A percentile compares a stretch with the other conserved stretches of the same genome.
These are phyloP conservation scores for Fagopyrum esculentum DNA, from an alignment of 148 eudicot species.

Conservation along the genomic window DNA sequence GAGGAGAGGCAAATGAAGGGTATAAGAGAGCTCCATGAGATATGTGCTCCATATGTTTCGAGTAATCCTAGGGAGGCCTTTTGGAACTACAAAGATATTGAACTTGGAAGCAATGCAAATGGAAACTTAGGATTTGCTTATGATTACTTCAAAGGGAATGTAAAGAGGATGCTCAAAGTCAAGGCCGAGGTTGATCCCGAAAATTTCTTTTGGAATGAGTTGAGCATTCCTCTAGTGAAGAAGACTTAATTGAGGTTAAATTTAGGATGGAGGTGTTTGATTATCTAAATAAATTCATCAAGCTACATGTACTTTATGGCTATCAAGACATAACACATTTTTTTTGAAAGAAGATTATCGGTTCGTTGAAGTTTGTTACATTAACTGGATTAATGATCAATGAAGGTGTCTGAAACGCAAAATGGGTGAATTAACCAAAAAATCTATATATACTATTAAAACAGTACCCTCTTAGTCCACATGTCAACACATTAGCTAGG, in stretches of 20 bases:
- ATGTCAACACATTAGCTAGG: no score
- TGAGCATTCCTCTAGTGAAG: conserved; percentile 26
- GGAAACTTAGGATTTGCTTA: conserved; percentile 17
- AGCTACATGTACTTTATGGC: no score
- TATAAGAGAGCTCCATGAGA: conserved; percentile 14
- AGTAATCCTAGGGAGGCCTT: conserved; percentile 36
- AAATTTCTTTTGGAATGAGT: conserved; percentile 36
- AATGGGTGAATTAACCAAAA: no score
- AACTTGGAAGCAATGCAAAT: conserved; percentile 30
- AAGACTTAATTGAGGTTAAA: no score
- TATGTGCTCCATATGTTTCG: conserved; percentile 34
- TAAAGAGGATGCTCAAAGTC: conserved; percentile 25
- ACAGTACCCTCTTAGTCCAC: no score
- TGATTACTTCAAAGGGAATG: conserved; percentile 27
- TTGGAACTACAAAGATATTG: conserved; percentile 38
- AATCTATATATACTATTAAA: no score
- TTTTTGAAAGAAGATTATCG: no score
- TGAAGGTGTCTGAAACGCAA: no score
- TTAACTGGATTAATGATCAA: neutral
- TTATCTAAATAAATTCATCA: no score
- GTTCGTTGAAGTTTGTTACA: no score
- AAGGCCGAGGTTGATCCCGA: conserved; percentile 38
- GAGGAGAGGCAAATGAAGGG: conserved; percentile 10
- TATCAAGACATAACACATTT: no score
- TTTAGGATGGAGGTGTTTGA: no score